Percentiles rank a stretch among this genome's conserved stretches.
Conservation (phyloP, 257 asterid species). For the Forsythia viridissima region DNA sequence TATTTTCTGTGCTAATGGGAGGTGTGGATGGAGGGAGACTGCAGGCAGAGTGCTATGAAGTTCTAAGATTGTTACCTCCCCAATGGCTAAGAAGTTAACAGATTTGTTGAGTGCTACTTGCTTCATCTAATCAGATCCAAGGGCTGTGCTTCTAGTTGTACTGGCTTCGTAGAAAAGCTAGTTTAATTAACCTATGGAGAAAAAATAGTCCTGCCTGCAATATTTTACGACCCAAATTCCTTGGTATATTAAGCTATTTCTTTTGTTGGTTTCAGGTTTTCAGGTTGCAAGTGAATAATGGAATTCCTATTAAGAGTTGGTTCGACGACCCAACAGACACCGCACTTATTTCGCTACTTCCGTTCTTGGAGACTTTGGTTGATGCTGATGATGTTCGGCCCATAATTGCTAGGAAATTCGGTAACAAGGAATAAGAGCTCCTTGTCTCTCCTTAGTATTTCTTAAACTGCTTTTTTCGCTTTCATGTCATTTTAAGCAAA, state of each 20-base stretch:
- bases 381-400: conserved; percentile 94
- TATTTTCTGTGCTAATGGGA: background rate
- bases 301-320: conserved; percentile 99
- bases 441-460: conserved; percentile 59
- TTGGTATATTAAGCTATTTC: conserved; percentile 19
- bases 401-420: conserved; percentile 85
- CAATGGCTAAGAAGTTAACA: background rate
- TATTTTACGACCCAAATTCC: conserved; percentile 1
- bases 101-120: background rate
- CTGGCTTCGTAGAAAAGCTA: conserved; percentile 13
- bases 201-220: background rate
- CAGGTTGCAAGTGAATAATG: conserved; percentile 92
- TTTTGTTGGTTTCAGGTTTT: conserved; percentile 68
- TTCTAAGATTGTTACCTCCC: background rate
- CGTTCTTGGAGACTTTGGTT: conserved; percentile 88
- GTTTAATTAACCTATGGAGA: background rate
- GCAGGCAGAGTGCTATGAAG: background rate
- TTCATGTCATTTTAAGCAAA: conserved; percentile 31
- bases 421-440: conserved; percentile 95
- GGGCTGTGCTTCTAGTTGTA: background rate
- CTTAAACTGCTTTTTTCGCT: conserved; percentile 40
- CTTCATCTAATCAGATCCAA: background rate
- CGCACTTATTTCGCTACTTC: conserved; percentile 79
- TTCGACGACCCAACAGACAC: conserved; percentile 85
- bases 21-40: background rate